These are phyloP conservation scores for Aegilops tauschii DNA, from an alignment of 176 grass and related monocot species.

Conservation along the genomic window DNA sequence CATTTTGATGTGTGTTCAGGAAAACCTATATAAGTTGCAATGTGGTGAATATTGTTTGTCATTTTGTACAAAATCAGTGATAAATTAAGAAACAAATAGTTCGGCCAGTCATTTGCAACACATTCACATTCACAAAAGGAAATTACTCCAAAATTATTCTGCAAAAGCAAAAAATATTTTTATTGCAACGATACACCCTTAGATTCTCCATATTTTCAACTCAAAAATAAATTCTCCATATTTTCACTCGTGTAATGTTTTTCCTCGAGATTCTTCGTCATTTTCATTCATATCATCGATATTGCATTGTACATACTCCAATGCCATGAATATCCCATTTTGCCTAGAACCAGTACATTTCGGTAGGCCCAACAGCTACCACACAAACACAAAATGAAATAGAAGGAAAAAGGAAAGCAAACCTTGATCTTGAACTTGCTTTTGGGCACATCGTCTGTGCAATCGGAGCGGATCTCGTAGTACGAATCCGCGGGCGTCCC, in stretches of 20 bases:
- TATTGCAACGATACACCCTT: not conserved
- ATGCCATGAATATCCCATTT: not conserved
- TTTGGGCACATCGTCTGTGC: constrained; percentile 75
- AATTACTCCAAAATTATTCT: not conserved
- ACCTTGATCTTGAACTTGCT: constrained; percentile 99
- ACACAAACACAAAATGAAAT: constrained; percentile 20
- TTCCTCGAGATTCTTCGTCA: not conserved
- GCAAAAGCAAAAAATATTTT: not conserved
- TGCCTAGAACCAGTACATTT: not conserved
- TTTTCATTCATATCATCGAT: not conserved
- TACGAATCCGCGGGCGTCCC: constrained; percentile 84
- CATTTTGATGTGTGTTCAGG: not conserved
- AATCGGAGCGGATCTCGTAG: constrained; percentile 80
- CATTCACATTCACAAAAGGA: not conserved
- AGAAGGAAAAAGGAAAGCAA: not conserved
- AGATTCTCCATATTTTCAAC: not conserved
- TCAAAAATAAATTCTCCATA: not conserved
- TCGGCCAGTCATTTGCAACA: not conserved
- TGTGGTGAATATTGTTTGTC: not conserved
- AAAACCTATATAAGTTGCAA: not conserved
- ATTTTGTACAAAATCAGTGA: not conserved
- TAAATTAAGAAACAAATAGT: not conserved
- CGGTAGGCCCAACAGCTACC: not conserved
- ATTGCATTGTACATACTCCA: not conserved
- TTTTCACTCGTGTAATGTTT: not conserved